These are phyloP conservation scores for Sporothrix schenckii DNA, from an alignment of 2,329 filamentous ascomycete genomes.

Conservation along the genomic window DNA sequence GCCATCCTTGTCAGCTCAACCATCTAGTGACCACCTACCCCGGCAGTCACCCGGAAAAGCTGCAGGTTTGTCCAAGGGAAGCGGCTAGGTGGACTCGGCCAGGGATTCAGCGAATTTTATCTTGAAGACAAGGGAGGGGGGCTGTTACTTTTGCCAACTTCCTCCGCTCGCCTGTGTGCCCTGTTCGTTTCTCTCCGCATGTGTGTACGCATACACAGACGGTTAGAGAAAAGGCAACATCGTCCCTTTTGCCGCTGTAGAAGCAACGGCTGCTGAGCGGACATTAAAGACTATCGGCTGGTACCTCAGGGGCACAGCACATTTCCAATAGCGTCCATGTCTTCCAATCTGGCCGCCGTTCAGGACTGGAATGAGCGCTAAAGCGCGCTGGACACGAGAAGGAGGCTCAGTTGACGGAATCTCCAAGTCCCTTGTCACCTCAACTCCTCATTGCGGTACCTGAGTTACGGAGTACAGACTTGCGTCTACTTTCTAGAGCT, in stretches of 20 bases:
- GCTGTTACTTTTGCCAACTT: slow-evolving; percentile 22
- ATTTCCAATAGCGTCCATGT: slow-evolving; percentile 1
- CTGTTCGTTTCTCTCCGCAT: slow-evolving; percentile 21
- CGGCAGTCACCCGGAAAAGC: slow-evolving; percentile 29
- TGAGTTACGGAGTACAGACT: not conserved
- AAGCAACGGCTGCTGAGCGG: slow-evolving; percentile 6
- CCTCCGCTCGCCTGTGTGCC: slow-evolving; percentile 8
- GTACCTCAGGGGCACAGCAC: slow-evolving; percentile 10
- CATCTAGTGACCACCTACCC: slow-evolving; percentile 23
- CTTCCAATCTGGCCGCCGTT: not conserved
- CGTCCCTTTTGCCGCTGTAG: slow-evolving; percentile 7
- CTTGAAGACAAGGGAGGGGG: slow-evolving; percentile 1
- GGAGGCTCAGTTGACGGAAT: not conserved
- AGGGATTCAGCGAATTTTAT: slow-evolving; percentile 23
- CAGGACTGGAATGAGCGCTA: slow-evolving; percentile 20
- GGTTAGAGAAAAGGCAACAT: not conserved
- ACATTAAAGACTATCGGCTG: slow-evolving; percentile 12
- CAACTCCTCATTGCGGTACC: not conserved
- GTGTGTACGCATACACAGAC: not conserved
- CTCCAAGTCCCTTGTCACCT: not conserved
- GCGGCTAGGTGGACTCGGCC: slow-evolving; percentile 2
- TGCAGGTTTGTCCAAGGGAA: slow-evolving; percentile 24
- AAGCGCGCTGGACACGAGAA: slow-evolving; percentile 9
- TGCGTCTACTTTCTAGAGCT: not conserved
- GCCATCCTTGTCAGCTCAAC: slow-evolving; percentile 32